Percentiles rank a stretch among this genome's conserved stretches.
phyloP scores from a whole-genome alignment of 108 stramenopile genomes.

The Fistulifera pelliculosa region DNA sequence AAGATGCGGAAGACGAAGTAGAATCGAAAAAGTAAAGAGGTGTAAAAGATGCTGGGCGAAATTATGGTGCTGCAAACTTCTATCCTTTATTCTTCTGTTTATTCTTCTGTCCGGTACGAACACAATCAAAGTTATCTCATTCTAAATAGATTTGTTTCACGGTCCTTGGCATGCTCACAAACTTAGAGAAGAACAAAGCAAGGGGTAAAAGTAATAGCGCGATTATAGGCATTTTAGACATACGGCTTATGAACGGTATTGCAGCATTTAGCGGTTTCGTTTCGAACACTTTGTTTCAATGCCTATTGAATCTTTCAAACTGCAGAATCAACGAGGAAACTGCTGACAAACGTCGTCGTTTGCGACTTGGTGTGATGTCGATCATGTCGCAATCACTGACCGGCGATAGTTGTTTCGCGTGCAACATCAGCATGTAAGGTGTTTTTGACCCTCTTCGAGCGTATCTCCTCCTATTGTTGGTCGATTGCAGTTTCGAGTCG shows the following conservation, averaged over 20 bases:
- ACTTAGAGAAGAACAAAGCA: background rate
- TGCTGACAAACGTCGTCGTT: background rate
- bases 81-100: background rate
- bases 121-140: background rate
- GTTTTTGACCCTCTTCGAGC: constrained; percentile 1
- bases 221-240: background rate
- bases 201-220: background rate
- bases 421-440: background rate
- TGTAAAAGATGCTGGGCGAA: background rate
- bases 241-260: background rate
- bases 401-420: background rate
- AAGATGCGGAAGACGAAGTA: constrained; percentile 5
- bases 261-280: background rate
- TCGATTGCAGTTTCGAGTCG: background rate
- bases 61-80: no score
- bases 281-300: no score
- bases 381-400: background rate
- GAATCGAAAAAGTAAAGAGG: background rate
- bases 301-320: no score
- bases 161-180: background rate
- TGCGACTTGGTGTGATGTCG: background rate
- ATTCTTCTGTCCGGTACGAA: background rate
- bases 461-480: background rate
- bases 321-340: background rate
- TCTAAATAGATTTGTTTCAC: background rate